Base-by-base conservation (phyloP, 2,329 filamentous ascomycete species). In the Gyromitra esculenta region DNA sequence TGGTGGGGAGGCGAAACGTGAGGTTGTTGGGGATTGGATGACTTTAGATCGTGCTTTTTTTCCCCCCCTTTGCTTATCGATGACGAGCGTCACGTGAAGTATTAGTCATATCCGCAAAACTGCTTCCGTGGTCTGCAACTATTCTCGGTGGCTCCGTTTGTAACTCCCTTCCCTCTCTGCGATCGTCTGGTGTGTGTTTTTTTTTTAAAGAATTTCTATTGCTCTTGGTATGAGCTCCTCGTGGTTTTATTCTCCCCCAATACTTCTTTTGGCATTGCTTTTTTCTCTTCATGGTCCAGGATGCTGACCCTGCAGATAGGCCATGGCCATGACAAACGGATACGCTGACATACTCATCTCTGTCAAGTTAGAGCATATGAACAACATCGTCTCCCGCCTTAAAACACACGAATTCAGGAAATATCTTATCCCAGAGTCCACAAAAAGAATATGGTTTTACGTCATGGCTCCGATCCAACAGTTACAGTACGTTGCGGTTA, bases 361-460 rank as follows among this genome's bases (percentile, higher is more conserved):
- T 9, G 50, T 72, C 68, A 65, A 75, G 41, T 15, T 41, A 15
- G 50, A 64, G 9, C 48, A 41, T 35, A 75, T 75, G 67, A 54
- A 62, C 31, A 43, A 56, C 8, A 72, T 75, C 37, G 67, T 66
- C 25, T 65, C 73, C 43, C 57, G 60, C 52, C 67, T 65, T 7
- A 66, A 66, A 41, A 73, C 73, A 9, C 73, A 76, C 39, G 73
- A 76, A 37, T 76, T 76, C 45, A 70, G 68, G 39, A 73, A 54
- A 43, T 54, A 66, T 35, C 59, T 64, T 8, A 71, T 73, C 48
- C 68, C 67, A 4, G 43, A 54, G 21, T 35, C 52, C 35, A 45
- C 62, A 35, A 60, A 48, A 54, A 73, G 73, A 43, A 41, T 76
- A 15, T 76, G 67, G 73, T 76, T 73, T 52, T 76, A 76, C 18